These are phyloP conservation scores for Medicago ruthenica DNA, from an alignment of 306 rosid species.

Conservation along the genomic window DNA sequence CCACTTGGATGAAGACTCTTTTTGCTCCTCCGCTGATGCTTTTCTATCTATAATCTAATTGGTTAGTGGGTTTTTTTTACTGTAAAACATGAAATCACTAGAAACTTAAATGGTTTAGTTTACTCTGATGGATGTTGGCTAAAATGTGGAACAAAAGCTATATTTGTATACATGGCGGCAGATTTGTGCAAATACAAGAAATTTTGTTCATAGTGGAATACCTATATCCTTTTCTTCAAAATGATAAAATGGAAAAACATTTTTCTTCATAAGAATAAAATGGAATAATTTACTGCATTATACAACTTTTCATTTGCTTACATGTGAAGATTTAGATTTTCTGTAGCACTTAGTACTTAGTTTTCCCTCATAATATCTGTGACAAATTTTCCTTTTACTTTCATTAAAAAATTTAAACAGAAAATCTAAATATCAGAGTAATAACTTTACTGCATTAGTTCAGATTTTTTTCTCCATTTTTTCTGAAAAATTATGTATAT, in stretches of 20 bases:
- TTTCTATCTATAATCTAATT: slow-evolving; percentile 7
- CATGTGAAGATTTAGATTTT: too few species aligned
- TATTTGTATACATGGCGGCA: slow-evolving; percentile 35
- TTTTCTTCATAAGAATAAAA: too few species aligned
- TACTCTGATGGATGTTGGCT: slow-evolving; percentile 27
- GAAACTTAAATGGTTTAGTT: neutral
- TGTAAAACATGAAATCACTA: slow-evolving; percentile 22
- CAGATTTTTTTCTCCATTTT: neutral
- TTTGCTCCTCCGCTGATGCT: slow-evolving; percentile 32
- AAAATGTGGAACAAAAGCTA: slow-evolving; percentile 7
- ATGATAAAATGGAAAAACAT: too few species aligned
- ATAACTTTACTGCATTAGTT: neutral
- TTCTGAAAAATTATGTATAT: neutral
- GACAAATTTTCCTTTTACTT: neutral
- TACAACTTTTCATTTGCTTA: too few species aligned
- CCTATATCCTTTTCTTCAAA: neutral
- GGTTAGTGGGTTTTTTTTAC: slow-evolving; percentile 26
- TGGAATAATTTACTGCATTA: too few species aligned
- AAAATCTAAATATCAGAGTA: neutral
- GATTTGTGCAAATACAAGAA: slow-evolving; percentile 32
- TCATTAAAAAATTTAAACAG: neutral
- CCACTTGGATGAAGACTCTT: neutral
- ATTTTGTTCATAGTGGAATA: slow-evolving; percentile 32
- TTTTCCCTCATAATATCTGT: too few species aligned
- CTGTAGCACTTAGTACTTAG: too few species aligned